Evolutionary conservation across 306 rosid genomes (phyloP).

Genomic region (Medicago lupulina): DNA sequence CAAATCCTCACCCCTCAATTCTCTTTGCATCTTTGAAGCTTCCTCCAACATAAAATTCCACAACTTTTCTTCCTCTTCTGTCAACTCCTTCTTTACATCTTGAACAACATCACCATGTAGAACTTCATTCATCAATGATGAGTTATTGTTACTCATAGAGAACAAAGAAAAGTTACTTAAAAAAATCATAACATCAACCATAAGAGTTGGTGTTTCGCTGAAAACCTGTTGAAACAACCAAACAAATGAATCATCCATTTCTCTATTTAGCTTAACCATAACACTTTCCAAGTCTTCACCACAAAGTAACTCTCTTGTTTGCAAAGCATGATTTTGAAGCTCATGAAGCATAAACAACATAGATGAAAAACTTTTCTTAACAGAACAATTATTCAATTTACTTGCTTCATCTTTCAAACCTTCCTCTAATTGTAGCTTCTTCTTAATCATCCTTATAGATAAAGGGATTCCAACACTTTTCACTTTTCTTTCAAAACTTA

Average conservation of each 20-base stretch:
- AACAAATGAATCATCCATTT: slow-evolving; percentile 70
- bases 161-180: slow-evolving; percentile 64
- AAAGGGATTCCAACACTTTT: slow-evolving; percentile 60
- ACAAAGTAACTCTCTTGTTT: slow-evolving; percentile 56
- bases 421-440: slow-evolving; percentile 56
- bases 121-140: slow-evolving; percentile 32
- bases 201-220: slow-evolving; percentile 66
- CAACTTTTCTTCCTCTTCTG: slow-evolving; percentile 52
- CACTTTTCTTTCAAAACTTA: slow-evolving; percentile 52
- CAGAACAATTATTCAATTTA: slow-evolving; percentile 47
- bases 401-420: slow-evolving; percentile 45
- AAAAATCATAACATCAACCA: slow-evolving; percentile 71
- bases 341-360: slow-evolving; percentile 65
- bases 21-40: slow-evolving; percentile 57
- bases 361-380: slow-evolving; percentile 66
- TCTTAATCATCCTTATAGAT: slow-evolving; percentile 67
- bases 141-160: slow-evolving; percentile 56
- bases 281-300: slow-evolving; percentile 63
- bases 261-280: slow-evolving; percentile 55
- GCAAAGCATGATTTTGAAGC: slow-evolving; percentile 68
- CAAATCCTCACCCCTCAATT: slow-evolving; percentile 45
- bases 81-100: slow-evolving; percentile 41
- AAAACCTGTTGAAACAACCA: slow-evolving; percentile 83
- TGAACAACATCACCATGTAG: slow-evolving; percentile 22
- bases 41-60: slow-evolving; percentile 69